A percentile compares a stretch with the other conserved stretches of the same genome.
Conservation (phyloP, 148 eudicot genomes). For the Silene conica region DNA sequence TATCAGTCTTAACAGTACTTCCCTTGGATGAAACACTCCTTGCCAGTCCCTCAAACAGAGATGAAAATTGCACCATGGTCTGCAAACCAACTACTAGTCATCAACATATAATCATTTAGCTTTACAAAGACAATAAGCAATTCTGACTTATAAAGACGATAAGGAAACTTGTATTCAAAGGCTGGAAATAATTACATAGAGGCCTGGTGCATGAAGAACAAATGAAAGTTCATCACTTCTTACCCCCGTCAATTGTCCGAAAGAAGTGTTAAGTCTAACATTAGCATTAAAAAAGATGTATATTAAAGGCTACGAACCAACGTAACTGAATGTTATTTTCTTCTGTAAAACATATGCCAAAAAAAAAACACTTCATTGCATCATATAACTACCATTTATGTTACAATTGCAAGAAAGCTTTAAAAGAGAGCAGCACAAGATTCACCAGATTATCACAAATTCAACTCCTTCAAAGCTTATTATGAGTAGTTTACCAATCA, state of each 20-base stretch:
- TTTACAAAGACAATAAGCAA: not conserved
- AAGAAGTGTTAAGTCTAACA: slow-evolving; percentile 3
- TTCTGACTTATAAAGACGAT: not conserved
- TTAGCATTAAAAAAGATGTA: not conserved
- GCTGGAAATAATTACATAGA: not conserved
- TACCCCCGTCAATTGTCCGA: not conserved
- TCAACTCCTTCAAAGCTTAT: not conserved
- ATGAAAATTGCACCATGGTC: slow-evolving; percentile 32
- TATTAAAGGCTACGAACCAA: not conserved
- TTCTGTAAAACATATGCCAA: not conserved
- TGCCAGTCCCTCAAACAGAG: slow-evolving; percentile 32
- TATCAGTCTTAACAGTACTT: slow-evolving; percentile 27
- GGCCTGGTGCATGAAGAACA: not conserved
- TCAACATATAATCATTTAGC: slow-evolving; percentile 7
- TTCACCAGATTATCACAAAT: slow-evolving; percentile 1
- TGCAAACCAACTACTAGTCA: slow-evolving; percentile 11
- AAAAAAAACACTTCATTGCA: not conserved
- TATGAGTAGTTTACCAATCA: not conserved
- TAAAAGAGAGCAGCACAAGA: not conserved
- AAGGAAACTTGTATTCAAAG: not conserved
- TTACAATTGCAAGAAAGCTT: not conserved
- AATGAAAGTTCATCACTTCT: not conserved
- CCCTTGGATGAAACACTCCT: slow-evolving; percentile 30
- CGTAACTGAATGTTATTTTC: not conserved
- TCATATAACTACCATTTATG: slow-evolving; percentile 3